Evolutionary conservation across 192 early-diverging fungal genomes (phyloP), one percentile per base, ranked within the genome.

Genomic region (Podila clonocystis): DNA sequence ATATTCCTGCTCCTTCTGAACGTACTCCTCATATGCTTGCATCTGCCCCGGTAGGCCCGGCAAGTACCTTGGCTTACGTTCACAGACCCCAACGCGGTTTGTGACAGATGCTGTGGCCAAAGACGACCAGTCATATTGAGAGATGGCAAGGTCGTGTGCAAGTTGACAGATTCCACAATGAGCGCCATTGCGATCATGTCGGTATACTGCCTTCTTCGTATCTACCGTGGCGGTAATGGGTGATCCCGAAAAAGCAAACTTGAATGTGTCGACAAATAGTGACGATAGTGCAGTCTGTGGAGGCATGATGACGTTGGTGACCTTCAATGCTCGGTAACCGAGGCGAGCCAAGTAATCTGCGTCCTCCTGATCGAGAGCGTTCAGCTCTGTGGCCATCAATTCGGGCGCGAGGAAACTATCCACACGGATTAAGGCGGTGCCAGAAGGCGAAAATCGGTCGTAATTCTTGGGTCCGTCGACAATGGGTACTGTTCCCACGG

Each of bases 401-500:
- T 68, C 61, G 9, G 71, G 77, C 2, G 77, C 59, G 12, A 73
- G 22, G n/a, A 73, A 82, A 0, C 26, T 11, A 17, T 45, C 31
- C 12, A 82, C 7, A 22, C 57, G 59, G 49, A 82, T 17, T 12
- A 82, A 52, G 28, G 64, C 60, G 34, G 62, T 61, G 1, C 17
- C 50, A 22, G 66, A 34, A 1, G 77, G 77, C 1, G 65, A 68
- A 30, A 82, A 82, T 0, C 61, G 65, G 4, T 41, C 20, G 52
- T 82, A 82, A 29, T 73, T 61, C 29, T 30, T 57, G 0, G 77
- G 71, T 12, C 71, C 77, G 45, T 82, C 77, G 9, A 82, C 77
- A 31, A 73, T 59, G 5, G 77, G 77, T 0, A 82, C 55, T 3
- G 60, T 59, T 9, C 77, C 77, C 0, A 65, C 77, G 5, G 24